Base-by-base conservation (phyloP, 192 early-diverging fungal genomes). In the Coemansia sp. region DNA sequence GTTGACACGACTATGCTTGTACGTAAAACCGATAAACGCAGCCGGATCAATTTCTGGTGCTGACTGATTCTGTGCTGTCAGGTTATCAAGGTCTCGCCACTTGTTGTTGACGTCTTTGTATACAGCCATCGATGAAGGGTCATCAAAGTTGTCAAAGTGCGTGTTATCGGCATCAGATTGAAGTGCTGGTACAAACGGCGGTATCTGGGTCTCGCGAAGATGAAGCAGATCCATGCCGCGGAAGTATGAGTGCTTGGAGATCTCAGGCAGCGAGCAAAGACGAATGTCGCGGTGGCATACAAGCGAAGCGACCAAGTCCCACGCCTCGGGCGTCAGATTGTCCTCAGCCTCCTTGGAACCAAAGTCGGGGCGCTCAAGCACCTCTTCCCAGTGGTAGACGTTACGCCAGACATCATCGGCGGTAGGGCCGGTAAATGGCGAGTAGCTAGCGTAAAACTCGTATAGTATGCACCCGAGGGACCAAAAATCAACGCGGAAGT, bases 11-110 rank as follows among this genome's bases (percentile, higher is more conserved):
- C 69, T 79, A 48, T 82, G 82, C 37, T 79, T 72, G 64, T 82
- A 93, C 3, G 88, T 92, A 61, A 94, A 94, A 0, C 91, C 91
- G 21, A 89, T 64, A 64, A 94, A 93, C 41, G 92, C 87, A 25
- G 89, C 87, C 61, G 83, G 87, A 65, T 92, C 87, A 0, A 87
- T 80, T 15, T 85, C 78, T 3, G 66, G 44, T 3, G 81, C 27
- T 72, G 81, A 19, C 62, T 81, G 41, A 57, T 81, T 34, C 40
- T 55, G 54, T 27, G 59, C 49, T 0, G 64, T 48, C 22, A 71
- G 44, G 42, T 54, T 53, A 41, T 57, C 78, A 38, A 74, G 62
- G 41, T 62, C 81, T 55, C 55, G 59, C 74, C 68, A 70, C 62
- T 71, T 82, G 77, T 61, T 79, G 69, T 71, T 81, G 53, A 86